Percentiles rank a stretch among this genome's conserved stretches.
Conservation (phyloP, 257 asterid genomes). For the Nicotiana attenuata region DNA sequence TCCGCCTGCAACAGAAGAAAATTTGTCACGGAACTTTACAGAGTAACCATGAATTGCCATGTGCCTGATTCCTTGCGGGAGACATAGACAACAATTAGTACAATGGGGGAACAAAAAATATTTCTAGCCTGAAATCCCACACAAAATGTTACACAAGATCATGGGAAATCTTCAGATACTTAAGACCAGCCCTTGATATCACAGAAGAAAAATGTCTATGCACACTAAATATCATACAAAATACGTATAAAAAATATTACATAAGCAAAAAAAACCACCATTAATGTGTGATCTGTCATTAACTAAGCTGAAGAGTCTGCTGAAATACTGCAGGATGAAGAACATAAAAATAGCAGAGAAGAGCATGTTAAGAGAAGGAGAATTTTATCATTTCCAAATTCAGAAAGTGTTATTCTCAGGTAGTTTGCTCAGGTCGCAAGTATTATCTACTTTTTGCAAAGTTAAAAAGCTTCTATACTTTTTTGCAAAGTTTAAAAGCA, state of each 20-base stretch:
- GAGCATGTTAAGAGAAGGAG: background rate
- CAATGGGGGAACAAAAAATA: background rate
- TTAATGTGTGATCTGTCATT: background rate
- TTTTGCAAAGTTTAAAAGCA: background rate
- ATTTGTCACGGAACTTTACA: background rate
- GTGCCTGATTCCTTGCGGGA: background rate
- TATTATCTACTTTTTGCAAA: no score
- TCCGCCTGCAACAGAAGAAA: conserved; percentile 11
- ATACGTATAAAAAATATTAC: no score
- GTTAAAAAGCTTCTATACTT: no score
- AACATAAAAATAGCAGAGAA: background rate
- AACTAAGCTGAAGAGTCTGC: background rate
- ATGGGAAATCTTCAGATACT: background rate
- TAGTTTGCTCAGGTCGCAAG: background rate
- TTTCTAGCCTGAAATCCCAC: no score
- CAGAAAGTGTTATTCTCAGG: background rate
- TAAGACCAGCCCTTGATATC: no score
- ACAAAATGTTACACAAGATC: background rate
- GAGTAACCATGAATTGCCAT: background rate
- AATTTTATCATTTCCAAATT: background rate
- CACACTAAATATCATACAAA: background rate
- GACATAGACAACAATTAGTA: background rate
- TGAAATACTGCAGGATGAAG: background rate
- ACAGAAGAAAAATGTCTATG: background rate
- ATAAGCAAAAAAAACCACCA: background rate